phyloP scores from a whole-genome alignment of 164 flowering plant species.

The Chimonanthus praecox region DNA sequence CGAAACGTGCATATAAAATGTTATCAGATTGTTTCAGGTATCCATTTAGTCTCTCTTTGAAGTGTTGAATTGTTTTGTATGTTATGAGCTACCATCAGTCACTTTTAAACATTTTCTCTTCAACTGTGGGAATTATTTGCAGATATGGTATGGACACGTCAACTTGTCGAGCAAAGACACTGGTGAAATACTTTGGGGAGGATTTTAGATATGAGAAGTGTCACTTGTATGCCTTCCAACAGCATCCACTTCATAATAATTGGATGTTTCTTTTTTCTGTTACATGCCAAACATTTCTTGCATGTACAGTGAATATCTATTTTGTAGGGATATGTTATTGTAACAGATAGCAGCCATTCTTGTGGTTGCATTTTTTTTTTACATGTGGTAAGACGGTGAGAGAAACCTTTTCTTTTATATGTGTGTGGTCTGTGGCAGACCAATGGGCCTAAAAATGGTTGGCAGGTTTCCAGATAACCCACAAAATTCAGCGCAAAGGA shows the following conservation, averaged over 20 bases:
- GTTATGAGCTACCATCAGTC: neutral
- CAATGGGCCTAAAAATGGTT: too few relatives aligned
- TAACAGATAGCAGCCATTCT: neutral
- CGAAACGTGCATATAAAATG: slow-evolving; percentile 70
- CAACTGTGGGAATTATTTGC: slow-evolving; percentile 16
- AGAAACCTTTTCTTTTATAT: too few relatives aligned
- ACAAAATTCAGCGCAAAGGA: too few relatives aligned
- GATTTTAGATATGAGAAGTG: slow-evolving; percentile 48
- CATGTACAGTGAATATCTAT: neutral
- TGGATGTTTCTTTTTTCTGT: neutral
- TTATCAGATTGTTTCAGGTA: slow-evolving; percentile 85
- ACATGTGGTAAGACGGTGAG: too few relatives aligned
- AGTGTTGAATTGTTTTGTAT: neutral
- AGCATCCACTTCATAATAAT: neutral
- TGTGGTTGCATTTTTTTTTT: too few relatives aligned
- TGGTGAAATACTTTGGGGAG: slow-evolving; percentile 90
- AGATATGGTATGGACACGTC: slow-evolving; percentile 86
- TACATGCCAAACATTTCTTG: neutral
- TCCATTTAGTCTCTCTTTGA: neutral
- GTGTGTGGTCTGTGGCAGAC: too few relatives aligned
- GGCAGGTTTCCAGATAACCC: too few relatives aligned
- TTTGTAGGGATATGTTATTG: neutral
- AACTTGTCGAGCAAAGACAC: slow-evolving; percentile 68
- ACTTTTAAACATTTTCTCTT: slow-evolving; percentile 2
- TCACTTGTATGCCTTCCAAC: slow-evolving; percentile 43